phyloP scores from a whole-genome alignment of 768 basidiomycete genomes.

The Cystobasidium ongulense region DNA sequence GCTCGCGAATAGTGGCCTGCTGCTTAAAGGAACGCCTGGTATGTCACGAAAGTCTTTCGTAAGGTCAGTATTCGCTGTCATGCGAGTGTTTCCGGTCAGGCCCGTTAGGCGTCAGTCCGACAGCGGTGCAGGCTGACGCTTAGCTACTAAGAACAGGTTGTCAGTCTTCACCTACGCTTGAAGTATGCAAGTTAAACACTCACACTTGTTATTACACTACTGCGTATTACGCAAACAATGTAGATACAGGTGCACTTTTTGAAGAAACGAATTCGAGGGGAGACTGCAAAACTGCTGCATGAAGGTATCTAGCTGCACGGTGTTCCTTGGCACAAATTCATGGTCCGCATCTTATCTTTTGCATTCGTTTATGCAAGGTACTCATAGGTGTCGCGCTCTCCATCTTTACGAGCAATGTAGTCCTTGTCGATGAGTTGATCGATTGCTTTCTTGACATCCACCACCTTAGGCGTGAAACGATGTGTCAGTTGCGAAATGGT shows the following conservation, averaged over 20 bases:
- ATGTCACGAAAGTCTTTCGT: too few relatives aligned
- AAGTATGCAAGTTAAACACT: background rate
- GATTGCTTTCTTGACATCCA: conserved; percentile 86
- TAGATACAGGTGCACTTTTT: background rate
- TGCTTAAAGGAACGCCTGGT: too few relatives aligned
- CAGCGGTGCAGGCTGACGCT: background rate
- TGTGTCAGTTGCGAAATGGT: conserved; percentile 80
- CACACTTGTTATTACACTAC: background rate
- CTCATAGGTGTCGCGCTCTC: conserved; percentile 25
- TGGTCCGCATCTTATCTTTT: background rate
- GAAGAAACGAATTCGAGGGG: background rate
- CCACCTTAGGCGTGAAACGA: conserved; percentile 83
- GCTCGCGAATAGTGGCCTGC: too few relatives aligned
- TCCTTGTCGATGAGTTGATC: conserved; percentile 77
- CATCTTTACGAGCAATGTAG: conserved; percentile 77
- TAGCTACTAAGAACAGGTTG: too few relatives aligned
- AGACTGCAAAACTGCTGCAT: background rate
- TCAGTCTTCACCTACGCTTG: too few relatives aligned
- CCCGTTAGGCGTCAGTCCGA: too few relatives aligned
- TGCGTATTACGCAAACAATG: background rate
- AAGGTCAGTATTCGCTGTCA: too few relatives aligned
- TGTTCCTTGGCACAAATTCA: too few relatives aligned
- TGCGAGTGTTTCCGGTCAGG: too few relatives aligned
- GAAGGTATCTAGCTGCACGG: too few relatives aligned
- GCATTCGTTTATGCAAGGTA: conserved; percentile 8